Conservation (phyloP, 2,329 filamentous ascomycete genomes). For the Moelleriella libera region DNA sequence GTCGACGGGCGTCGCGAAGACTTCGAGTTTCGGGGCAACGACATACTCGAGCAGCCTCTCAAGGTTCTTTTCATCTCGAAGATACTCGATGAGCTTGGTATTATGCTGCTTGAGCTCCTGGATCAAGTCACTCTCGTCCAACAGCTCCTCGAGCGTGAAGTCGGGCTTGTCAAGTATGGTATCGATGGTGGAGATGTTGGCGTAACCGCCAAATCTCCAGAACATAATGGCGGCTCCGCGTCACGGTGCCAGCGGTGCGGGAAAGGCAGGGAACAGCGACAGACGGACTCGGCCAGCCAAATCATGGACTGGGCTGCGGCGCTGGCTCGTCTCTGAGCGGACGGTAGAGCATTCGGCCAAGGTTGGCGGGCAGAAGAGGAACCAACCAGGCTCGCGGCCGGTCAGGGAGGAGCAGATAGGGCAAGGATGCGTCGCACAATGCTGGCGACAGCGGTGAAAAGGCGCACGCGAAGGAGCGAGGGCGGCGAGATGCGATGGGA, state of each 20-base stretch:
- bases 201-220: constrained; percentile 98
- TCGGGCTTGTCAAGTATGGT: constrained; percentile 93
- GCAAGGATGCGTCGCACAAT: background rate
- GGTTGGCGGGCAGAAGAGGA: constrained; percentile 1
- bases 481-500: background rate
- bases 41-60: constrained; percentile 84
- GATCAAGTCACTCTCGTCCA: constrained; percentile 91
- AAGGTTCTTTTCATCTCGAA: constrained; percentile 76
- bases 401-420: background rate
- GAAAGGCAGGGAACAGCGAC: constrained; percentile 7
- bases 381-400: background rate
- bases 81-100: constrained; percentile 89
- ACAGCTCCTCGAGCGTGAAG: constrained; percentile 86
- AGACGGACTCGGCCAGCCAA: constrained; percentile 5
- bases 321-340: constrained; percentile 1
- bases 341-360: constrained; percentile 3
- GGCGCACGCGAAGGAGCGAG: background rate
- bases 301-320: constrained; percentile 7
- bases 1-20: constrained; percentile 35
- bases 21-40: constrained; percentile 58
- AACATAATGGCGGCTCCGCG: constrained; percentile 63
- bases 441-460: background rate
- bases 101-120: constrained; percentile 98
- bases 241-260: constrained; percentile 15
- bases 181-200: constrained; percentile 93